These are phyloP conservation scores for Irpex lacteus DNA, from an alignment of 1,284 basidiomycete species.

Conservation along the genomic window DNA sequence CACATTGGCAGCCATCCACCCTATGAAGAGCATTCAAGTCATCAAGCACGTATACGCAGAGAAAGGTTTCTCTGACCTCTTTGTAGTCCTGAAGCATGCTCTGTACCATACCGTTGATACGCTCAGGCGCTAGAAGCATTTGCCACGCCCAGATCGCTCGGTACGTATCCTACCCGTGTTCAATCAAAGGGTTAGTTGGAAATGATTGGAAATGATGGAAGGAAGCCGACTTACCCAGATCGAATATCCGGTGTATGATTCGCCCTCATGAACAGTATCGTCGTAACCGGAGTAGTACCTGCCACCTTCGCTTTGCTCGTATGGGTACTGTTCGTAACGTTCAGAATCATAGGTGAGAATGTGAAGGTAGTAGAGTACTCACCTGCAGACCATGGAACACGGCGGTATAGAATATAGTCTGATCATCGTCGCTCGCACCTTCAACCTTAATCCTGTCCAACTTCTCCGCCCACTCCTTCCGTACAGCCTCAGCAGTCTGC, in stretches of 20 bases:
- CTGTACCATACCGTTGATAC: slow-evolving; percentile 60
- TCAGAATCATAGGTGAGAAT: slow-evolving; percentile 4
- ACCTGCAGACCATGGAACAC: slow-evolving; percentile 72
- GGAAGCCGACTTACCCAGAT: slow-evolving; percentile 59
- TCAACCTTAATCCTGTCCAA: slow-evolving; percentile 60
- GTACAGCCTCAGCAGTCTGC: slow-evolving; percentile 54
- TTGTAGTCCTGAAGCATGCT: slow-evolving; percentile 18
- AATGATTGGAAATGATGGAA: neutral
- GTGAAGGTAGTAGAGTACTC: neutral
- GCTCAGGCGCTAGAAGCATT: slow-evolving; percentile 74
- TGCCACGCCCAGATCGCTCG: slow-evolving; percentile 80
- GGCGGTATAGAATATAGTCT: slow-evolving; percentile 62
- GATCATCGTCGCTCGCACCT: slow-evolving; percentile 51
- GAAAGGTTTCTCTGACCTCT: slow-evolving; percentile 38
- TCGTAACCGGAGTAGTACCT: slow-evolving; percentile 80
- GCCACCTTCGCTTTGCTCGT: slow-evolving; percentile 70
- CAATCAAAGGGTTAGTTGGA: slow-evolving; percentile 30
- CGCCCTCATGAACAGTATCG: slow-evolving; percentile 56
- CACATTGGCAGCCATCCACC: slow-evolving; percentile 89
- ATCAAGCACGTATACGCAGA: too few species aligned
- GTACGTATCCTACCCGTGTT: slow-evolving; percentile 52
- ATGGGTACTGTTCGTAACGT: slow-evolving; percentile 59
- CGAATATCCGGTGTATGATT: slow-evolving; percentile 79
- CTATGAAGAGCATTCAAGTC: too few species aligned
- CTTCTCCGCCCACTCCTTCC: slow-evolving; percentile 72